Conservation (phyloP, 1,139 yeast species). For the Pneumocystis murina region DNA sequence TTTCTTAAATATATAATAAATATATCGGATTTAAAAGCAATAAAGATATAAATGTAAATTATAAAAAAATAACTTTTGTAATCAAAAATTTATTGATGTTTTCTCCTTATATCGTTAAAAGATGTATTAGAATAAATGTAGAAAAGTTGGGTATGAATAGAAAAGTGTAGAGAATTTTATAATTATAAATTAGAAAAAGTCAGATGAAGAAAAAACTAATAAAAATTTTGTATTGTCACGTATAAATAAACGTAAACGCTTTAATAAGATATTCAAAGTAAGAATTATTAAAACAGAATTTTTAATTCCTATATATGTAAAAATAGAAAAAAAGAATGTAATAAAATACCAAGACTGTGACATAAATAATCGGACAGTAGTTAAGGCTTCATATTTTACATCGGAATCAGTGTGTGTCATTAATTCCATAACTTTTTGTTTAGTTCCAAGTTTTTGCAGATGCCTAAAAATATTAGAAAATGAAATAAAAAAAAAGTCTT, state of each 20-base stretch:
- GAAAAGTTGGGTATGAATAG: neutral
- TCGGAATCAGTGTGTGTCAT: slow-evolving; percentile 74
- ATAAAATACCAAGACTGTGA: slow-evolving; percentile 40
- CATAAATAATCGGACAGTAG: slow-evolving; percentile 82
- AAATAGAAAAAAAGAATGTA: neutral
- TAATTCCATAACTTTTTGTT: slow-evolving; percentile 68
- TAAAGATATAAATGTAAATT: neutral
- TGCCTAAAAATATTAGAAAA: slow-evolving; percentile 30
- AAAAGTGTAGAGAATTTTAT: neutral
- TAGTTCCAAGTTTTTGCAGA: slow-evolving; percentile 36
- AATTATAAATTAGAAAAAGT: neutral
- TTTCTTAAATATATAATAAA: neutral
- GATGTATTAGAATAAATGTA: neutral
- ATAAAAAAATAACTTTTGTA: neutral
- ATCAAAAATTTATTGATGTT: too few species aligned
- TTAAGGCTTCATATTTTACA: slow-evolving; percentile 86
- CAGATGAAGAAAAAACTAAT: neutral
- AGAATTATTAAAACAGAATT: neutral
- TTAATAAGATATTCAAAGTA: neutral
- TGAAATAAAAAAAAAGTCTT: neutral
- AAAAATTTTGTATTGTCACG: neutral
- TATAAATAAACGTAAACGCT: neutral
- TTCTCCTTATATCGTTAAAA: neutral
- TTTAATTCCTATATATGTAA: neutral
- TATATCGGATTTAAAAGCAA: neutral